Evolutionary conservation across 1,284 basidiomycete genomes (phyloP), one percentile per base, ranked within the genome.

Genomic region (Mycena sp.): DNA sequence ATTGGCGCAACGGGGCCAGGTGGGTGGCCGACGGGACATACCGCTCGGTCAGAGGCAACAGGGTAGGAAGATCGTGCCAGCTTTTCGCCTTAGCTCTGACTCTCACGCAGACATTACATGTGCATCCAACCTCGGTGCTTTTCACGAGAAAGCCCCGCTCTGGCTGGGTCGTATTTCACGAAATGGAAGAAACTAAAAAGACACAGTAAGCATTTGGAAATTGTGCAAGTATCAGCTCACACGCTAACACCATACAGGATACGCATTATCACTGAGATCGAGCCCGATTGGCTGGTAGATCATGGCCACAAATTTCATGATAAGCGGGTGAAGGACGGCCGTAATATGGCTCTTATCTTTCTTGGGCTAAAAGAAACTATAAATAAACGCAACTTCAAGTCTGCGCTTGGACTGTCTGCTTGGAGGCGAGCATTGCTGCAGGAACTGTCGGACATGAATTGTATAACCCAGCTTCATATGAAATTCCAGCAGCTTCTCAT

Each of bases 151-250:
- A 93, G 70, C 93, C 97, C 2, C 83, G 88, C 17, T 91, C 91
- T 0, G 93, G 93, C 11, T 99, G 95, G 94, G 94, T 99, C 6
- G 83, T 99, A 23, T 99, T 92, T 73, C 95, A 98, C 73, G 96
- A 99, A 75, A 91, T 99, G 77, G 88, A 97, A 70, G 95, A 98
- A 76, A 98, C 97, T 1, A 96, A 94, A n/a, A 98, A 97, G 77
- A 90, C 87, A 28, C 90, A 93, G 92, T 93, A 71, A 70, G 90
- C 75, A n/a, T n/a, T 43, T 58, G 21, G 7, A 16, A 28, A 37
- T 50, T 35, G 44, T 16, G 19, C 3, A 30, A 58, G 7, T 23
- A 16, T 35, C 11, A 46, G 14, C 17, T 46, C 19, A 54, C 50
- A 57, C 65, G 50, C 43, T 38, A 30, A 46, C 26, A 30, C 32